phyloP scores from a whole-genome alignment of 805 yeast genomes.

The Tetrapisispora pingtungensis region DNA sequence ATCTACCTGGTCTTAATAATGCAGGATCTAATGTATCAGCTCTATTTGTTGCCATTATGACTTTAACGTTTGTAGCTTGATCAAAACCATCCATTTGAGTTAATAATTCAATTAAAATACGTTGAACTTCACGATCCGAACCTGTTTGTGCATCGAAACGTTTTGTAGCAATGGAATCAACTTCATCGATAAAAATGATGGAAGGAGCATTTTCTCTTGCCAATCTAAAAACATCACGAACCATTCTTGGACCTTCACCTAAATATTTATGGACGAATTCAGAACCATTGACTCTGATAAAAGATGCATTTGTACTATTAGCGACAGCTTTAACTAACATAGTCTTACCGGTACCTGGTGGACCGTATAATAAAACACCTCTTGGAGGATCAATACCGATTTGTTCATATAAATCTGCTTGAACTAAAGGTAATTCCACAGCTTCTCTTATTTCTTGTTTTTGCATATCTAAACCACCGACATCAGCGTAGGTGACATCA shows the following conservation, averaged over 20 bases:
- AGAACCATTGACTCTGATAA: constrained; percentile 94
- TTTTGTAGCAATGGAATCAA: constrained; percentile 97
- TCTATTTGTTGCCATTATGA: constrained; percentile 98
- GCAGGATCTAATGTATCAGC: constrained; percentile 99
- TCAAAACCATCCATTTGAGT: constrained; percentile 99
- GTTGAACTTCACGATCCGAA: constrained; percentile 98
- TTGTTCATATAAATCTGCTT: constrained; percentile 90
- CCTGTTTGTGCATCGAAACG: constrained; percentile 99
- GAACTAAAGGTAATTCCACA: constrained; percentile 91
- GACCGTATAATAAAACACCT: constrained; percentile 96
- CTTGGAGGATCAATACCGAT: constrained; percentile 99
- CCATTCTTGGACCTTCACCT: constrained; percentile 99
- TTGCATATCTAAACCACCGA: constrained; percentile 98
- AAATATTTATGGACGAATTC: constrained; percentile 96
- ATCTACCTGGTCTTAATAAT: constrained; percentile 92
- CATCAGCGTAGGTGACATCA: constrained; percentile 90
- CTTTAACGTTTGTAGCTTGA: constrained; percentile 89
- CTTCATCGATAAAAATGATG: constrained; percentile 95
- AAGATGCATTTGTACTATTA: constrained; percentile 88
- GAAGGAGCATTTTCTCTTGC: constrained; percentile 97
- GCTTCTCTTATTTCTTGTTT: constrained; percentile 98
- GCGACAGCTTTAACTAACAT: constrained; percentile 99
- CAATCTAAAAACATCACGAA: constrained; percentile 91
- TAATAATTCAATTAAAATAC: constrained; percentile 87
- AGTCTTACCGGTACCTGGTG: constrained; percentile 99